These are phyloP conservation scores for Centella asiatica DNA, from an alignment of 129 eudicot species.

Conservation along the genomic window DNA sequence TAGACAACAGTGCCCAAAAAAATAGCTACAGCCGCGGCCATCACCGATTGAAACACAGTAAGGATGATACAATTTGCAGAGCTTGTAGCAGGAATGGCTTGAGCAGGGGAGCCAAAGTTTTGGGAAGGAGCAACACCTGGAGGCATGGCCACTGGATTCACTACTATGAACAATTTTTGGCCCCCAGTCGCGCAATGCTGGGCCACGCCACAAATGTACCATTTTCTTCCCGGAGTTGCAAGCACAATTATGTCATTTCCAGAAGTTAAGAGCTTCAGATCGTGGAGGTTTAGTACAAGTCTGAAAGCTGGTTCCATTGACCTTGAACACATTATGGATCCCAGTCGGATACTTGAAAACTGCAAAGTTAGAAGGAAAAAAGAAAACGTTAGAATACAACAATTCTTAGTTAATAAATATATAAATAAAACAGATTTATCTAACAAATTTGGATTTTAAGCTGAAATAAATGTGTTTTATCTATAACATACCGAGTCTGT, in stretches of 20 bases:
- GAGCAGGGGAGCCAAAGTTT: neutral
- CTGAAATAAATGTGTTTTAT: neutral
- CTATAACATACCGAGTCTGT: constrained; percentile 11
- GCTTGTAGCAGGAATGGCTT: neutral
- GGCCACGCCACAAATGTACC: constrained; percentile 10
- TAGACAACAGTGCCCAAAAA: neutral
- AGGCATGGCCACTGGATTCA: neutral
- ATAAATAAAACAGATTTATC: too few relatives aligned
- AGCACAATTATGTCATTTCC: constrained; percentile 6
- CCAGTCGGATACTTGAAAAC: constrained; percentile 20
- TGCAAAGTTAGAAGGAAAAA: neutral
- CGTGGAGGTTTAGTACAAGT: neutral
- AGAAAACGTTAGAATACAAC: neutral
- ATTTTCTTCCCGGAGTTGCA: constrained; percentile 2
- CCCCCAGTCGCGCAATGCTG: neutral
- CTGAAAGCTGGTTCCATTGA: constrained; percentile 19
- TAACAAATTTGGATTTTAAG: neutral
- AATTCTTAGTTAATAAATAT: neutral
- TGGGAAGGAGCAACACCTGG: neutral
- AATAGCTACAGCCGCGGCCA: neutral
- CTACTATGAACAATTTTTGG: constrained; percentile 1
- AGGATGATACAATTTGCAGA: neutral
- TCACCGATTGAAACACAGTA: neutral
- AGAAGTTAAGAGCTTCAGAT: constrained; percentile 1
- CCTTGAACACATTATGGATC: constrained; percentile 18